Base-by-base conservation (phyloP, 805 yeast genomes). In the Blastobotrys peoriensis region DNA sequence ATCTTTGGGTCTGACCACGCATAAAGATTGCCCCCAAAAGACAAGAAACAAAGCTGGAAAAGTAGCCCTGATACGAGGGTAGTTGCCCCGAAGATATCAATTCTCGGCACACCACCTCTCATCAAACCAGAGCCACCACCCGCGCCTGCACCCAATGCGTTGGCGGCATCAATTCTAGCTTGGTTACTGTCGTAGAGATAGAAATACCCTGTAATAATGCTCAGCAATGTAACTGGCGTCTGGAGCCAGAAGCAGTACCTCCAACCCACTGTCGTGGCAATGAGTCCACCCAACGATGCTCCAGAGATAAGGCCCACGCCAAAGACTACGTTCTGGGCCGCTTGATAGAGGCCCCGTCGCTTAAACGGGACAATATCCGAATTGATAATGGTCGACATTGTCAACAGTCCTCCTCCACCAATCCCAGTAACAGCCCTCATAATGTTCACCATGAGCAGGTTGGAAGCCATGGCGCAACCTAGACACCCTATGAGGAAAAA, bases 221-320 rank as follows among this genome's bases (percentile, higher is more conserved):
- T 47, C 4, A 33, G n/a, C 17, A 45, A 9, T 15, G 38, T 43
- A 16, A 48, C 17, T 5, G 49, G 51, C n/a, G 33, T 41, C 33
- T 48, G 51, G 22, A 39, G 9, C 23, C 43, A 40, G 30, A 48
- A 48, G n/a, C 45, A 34, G 39, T 37, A 48, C 21, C 51, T 36
- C 51, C 51, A 48, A 16, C 48, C 48, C 4, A 44, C 18, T 36
- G 48, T 59, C 6, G 60, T 55, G 30, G 75, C 69, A 36, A 76
- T 63, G 4, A 68, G 40, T 1, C 81, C 81, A 22, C 83, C 84
- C 35, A 78, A 56, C 3, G 75, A 59, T 1, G 81, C 81, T 15
- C 85, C 85, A 40, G 69, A 60, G 1, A 77, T 77, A 2, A 77
- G 69, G 2, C 91, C 91, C 17, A 78, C 55, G 5, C 83, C 84